These are phyloP conservation scores for Fusarium pseudonygamai DNA, from an alignment of 2,329 filamentous ascomycete genomes.

Conservation along the genomic window DNA sequence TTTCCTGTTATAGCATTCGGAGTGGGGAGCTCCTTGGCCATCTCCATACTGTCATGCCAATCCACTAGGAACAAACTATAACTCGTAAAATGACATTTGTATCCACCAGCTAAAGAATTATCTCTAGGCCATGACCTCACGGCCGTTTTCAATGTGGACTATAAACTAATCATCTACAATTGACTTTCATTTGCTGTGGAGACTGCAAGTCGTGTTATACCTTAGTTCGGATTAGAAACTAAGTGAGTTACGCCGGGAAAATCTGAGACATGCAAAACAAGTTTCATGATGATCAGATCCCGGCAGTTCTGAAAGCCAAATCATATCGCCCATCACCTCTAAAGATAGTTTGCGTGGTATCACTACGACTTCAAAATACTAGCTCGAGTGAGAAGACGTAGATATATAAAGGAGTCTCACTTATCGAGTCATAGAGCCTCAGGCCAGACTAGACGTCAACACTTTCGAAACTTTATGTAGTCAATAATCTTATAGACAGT, in stretches of 20 bases:
- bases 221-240: neutral
- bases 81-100: conserved; percentile 10
- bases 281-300: neutral
- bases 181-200: neutral
- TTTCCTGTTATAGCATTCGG: conserved; percentile 8
- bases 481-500: neutral
- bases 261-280: neutral
- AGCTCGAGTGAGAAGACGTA: neutral
- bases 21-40: conserved; percentile 6
- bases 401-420: neutral
- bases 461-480: neutral
- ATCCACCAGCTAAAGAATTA: conserved; percentile 12
- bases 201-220: neutral
- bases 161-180: neutral
- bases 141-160: neutral
- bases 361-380: neutral
- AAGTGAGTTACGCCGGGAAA: neutral
- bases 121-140: neutral
- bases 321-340: neutral
- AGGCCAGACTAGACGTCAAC: neutral
- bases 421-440: neutral
- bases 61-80: conserved; percentile 4
- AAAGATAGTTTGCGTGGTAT: neutral
- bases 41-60: conserved; percentile 9
- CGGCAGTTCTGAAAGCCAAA: neutral